phyloP scores from a whole-genome alignment of 106 monocot genomes.

The Ottelia alismoides region DNA sequence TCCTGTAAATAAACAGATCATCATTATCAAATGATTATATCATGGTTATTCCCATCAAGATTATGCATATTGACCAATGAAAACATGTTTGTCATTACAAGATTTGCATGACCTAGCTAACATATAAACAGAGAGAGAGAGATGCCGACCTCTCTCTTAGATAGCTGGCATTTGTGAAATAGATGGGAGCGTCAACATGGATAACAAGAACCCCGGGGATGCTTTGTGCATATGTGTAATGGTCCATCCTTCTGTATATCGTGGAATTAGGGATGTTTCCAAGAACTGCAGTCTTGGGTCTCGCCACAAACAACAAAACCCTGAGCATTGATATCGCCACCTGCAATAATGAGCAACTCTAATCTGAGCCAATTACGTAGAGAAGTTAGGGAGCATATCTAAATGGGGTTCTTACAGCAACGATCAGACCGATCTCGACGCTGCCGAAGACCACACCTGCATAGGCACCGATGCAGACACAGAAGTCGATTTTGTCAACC shows the following conservation, averaged over 20 bases:
- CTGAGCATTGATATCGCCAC: constrained; percentile 61
- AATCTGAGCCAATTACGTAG: too few relatives aligned
- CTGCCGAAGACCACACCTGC: constrained; percentile 80
- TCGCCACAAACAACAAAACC: constrained; percentile 63
- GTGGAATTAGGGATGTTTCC: constrained; percentile 81
- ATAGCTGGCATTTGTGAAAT: constrained; percentile 79
- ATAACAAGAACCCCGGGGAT: constrained; percentile 67
- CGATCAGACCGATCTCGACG: constrained; percentile 65
- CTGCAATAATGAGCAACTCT: too few relatives aligned
- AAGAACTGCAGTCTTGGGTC: constrained; percentile 64
- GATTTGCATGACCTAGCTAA: too few relatives aligned
- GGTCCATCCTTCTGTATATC: constrained; percentile 72
- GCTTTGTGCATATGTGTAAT: constrained; percentile 41
- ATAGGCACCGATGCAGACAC: constrained; percentile 70
- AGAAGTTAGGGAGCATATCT: too few relatives aligned
- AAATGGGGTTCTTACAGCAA: constrained; percentile 25
- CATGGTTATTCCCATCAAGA: background rate
- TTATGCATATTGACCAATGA: background rate
- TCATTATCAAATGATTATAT: background rate
- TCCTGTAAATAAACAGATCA: constrained; percentile 36
- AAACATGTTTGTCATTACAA: background rate
- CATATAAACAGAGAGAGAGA: too few relatives aligned
- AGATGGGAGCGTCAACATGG: constrained; percentile 74
- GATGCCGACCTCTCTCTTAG: constrained; percentile 85
- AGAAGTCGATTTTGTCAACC: constrained; percentile 92